These are phyloP conservation scores for Aspergillus latus DNA, from an alignment of 2,329 filamentous ascomycete species.

Conservation along the genomic window DNA sequence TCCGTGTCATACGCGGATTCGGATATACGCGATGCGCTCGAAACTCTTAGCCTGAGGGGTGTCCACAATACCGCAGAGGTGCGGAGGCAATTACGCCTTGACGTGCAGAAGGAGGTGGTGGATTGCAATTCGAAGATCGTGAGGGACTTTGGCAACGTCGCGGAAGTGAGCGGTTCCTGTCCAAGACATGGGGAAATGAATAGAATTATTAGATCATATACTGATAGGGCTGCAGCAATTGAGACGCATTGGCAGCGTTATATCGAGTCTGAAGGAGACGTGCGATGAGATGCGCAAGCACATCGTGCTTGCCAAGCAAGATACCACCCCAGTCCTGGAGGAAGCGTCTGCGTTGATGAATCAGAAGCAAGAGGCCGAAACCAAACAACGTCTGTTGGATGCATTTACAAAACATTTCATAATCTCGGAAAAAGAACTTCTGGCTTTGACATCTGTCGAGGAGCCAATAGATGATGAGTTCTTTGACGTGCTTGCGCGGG, in stretches of 20 bases:
- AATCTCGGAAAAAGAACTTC: constrained; percentile 75
- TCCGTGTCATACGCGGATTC: constrained; percentile 90
- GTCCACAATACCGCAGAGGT: constrained; percentile 74
- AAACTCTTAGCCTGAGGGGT: constrained; percentile 70
- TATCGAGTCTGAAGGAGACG: constrained; percentile 74
- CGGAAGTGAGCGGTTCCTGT: constrained; percentile 62
- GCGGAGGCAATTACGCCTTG: constrained; percentile 73
- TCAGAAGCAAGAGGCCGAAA: constrained; percentile 72
- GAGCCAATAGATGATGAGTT: constrained; percentile 84
- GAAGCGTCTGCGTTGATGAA: constrained; percentile 73
- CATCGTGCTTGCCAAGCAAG: constrained; percentile 70
- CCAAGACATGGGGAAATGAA: background rate
- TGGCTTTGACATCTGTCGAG: constrained; percentile 71
- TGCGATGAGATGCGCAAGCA: constrained; percentile 79
- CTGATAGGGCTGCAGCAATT: constrained; percentile 64
- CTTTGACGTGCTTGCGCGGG: constrained; percentile 72
- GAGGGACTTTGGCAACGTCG: constrained; percentile 82
- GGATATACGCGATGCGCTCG: constrained; percentile 82
- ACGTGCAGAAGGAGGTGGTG: constrained; percentile 89
- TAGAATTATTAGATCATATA: background rate
- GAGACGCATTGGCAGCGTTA: constrained; percentile 74
- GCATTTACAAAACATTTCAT: constrained; percentile 82
- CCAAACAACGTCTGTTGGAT: constrained; percentile 73
- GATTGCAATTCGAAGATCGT: constrained; percentile 88
- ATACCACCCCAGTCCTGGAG: constrained; percentile 71